Evolutionary conservation across 805 yeast species (phyloP).

Genomic region (Kuraishia floccosa): DNA sequence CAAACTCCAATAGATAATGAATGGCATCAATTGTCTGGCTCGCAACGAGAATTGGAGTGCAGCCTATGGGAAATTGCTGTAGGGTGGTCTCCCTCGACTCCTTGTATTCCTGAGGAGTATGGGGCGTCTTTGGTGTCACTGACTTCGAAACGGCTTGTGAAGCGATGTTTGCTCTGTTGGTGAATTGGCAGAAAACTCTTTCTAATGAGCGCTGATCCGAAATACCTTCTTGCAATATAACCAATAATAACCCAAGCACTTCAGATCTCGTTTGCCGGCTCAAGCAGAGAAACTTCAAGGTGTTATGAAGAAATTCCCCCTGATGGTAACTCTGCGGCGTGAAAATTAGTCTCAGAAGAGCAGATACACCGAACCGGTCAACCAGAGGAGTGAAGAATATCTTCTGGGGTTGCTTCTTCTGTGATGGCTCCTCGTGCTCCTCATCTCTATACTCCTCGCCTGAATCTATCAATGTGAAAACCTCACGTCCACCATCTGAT

Average conservation of each 20-base stretch:
- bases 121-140: slow-evolving; percentile 5
- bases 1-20: slow-evolving; percentile 57
- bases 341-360: slow-evolving; percentile 60
- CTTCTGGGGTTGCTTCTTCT: slow-evolving; percentile 9
- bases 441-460: neutral
- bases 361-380: slow-evolving; percentile 66
- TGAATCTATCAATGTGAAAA: too few relatives aligned
- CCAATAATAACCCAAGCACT: slow-evolving; percentile 53
- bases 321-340: slow-evolving; percentile 56
- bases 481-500: neutral
- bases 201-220: slow-evolving; percentile 49
- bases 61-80: slow-evolving; percentile 38
- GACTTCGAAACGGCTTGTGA: slow-evolving; percentile 4
- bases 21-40: slow-evolving; percentile 69
- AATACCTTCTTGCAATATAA: slow-evolving; percentile 70
- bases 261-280: slow-evolving; percentile 75
- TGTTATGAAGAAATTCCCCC: slow-evolving; percentile 51
- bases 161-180: slow-evolving; percentile 30
- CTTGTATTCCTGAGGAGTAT: slow-evolving; percentile 1
- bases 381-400: slow-evolving; percentile 52
- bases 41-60: slow-evolving; percentile 62
- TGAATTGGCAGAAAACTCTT: slow-evolving; percentile 44
- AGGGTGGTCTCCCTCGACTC: slow-evolving; percentile 5
- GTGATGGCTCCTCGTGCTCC: slow-evolving; percentile 1
- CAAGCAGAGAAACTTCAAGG: slow-evolving; percentile 56